Conservation (phyloP, 2,329 filamentous ascomycete genomes). For the Trichoderma afroharzianum region DNA sequence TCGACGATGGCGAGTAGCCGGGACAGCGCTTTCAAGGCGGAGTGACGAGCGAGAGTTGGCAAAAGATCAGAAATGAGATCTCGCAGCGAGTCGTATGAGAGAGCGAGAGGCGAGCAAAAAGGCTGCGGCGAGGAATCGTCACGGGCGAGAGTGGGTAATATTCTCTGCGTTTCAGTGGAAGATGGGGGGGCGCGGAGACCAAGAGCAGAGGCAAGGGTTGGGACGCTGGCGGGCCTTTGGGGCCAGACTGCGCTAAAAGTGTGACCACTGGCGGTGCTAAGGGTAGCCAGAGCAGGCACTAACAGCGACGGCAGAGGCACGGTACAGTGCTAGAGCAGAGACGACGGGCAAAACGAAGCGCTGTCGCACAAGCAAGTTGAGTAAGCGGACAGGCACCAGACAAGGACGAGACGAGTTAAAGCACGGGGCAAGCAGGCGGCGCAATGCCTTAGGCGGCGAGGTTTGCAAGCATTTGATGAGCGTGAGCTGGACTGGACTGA, state of each 20-base stretch:
- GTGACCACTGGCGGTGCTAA: conserved; percentile 17
- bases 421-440: not conserved
- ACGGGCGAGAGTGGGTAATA: conserved; percentile 20
- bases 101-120: conserved; percentile 4
- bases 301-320: conserved; percentile 9
- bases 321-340: not conserved
- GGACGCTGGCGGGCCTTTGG: conserved; percentile 4
- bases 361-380: not conserved
- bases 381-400: not conserved
- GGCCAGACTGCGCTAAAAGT: conserved; percentile 13
- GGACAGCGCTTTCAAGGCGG: conserved; percentile 3
- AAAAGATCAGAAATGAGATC: not conserved
- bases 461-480: not conserved
- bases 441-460: not conserved
- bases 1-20: not conserved
- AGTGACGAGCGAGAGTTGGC: not conserved
- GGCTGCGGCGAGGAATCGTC: conserved; percentile 10
- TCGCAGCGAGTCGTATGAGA: conserved; percentile 2
- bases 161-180: conserved; percentile 16
- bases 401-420: not conserved
- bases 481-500: not conserved
- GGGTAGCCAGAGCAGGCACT: not conserved
- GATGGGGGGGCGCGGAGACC: conserved; percentile 2
- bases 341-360: not conserved
- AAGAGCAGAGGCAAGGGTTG: conserved; percentile 5